Evolutionary conservation across 2,329 filamentous ascomycete species (phyloP), one percentile per base, ranked within the genome.

Genomic region (Thyridium curvatum): DNA sequence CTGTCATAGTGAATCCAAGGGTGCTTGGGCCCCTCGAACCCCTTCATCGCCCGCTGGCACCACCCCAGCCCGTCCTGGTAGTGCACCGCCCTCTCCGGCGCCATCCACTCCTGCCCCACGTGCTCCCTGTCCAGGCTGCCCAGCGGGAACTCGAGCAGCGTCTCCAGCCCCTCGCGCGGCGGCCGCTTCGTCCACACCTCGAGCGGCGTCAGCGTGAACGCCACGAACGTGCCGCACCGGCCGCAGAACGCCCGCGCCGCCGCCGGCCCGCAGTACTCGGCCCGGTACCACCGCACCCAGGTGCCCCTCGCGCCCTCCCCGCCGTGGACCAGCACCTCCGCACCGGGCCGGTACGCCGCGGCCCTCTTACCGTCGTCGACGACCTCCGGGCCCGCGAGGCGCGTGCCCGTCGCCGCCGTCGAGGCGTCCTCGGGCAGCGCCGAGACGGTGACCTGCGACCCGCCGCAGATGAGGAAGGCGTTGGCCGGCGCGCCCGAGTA

Each of bases 231-330:
- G 3, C 53, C 52, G 34, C 52, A 55, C 8, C 53, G 51, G 1
- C 46, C 46, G 15, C 53, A 56, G 35, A 55, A 56, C 32, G 41
- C 45, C 10, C 53, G 52, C 0, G 53, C 52, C 30, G 31, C 32
- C 1, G 36, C 38, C 4, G 34, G 15, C 42, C n/a, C 38, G 30
- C 48, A 48, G n/a, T 40, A 36, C 3, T n/a, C 28, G 28, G 44
- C 44, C 34, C 54, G 52, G 33, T 46, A 54, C 45, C 52, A 55
- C n/a, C 51, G 44, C 12, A 55, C 31, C 46, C 48, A 53, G 7
- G 45, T 47, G 30, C 40, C 37, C 30, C 34, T 42, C 31, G 45
- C 39, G 2, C 36, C 35, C 29, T 18, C 12, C 7, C 18, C 12
- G 12, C 32, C 34, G 8, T 48, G 45, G 4, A 41, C 40, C 6